Evolutionary conservation across 225 moss, liverwort and hornwort species (phyloP), one percentile per base, ranked within the genome.

Genomic region (Anthoceros angustus): DNA sequence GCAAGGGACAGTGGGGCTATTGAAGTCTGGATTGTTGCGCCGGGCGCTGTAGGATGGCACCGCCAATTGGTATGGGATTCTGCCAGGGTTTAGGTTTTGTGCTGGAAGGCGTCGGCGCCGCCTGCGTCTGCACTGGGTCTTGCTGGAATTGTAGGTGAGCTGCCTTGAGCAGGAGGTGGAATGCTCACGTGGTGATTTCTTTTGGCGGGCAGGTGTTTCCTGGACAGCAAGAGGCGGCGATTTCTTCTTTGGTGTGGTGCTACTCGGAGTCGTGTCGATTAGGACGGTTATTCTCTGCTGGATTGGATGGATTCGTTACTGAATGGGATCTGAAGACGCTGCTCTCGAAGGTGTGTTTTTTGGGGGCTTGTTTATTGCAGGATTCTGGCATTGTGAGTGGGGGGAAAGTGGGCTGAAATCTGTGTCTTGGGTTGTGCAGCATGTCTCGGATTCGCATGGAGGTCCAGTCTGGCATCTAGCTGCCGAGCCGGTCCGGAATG

Each of bases 41-140:
- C 95, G 25, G 95, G 95, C 38, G 88, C 95, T 11, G 84, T 87
- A 26, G 95, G 95, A 66, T 98, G 95, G 95, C 88, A 98, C 82
- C 88, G 91, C 63, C 83, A 81, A 72, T 71, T 91, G 91, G 95
- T 94, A 74, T 21, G 70, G 20, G 40, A 6, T 16, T 23, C 12
- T 48, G 43, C 25, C 6, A n/a, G 3, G 25, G n/a, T 62, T 71
- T 50, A 55, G 43, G 15, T 12, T 63, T 70, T n/a, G n/a, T n/a
- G n/a, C n/a, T n/a, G n/a, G n/a, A n/a, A n/a, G 75, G 73, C 73
- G 70, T 76, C 72, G 41, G 38, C 18, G 43, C 43, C 16, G 20
- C 23, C 45, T 43, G 43, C 6, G 42, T 16, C 41, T 49, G 11
- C 6, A 15, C 43, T 50, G 41, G 20, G 32, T n/a, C 39, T 9